These are phyloP conservation scores for Eimeria sp. DNA, from an alignment of 169 alveolate genomes.

Conservation along the genomic window DNA sequence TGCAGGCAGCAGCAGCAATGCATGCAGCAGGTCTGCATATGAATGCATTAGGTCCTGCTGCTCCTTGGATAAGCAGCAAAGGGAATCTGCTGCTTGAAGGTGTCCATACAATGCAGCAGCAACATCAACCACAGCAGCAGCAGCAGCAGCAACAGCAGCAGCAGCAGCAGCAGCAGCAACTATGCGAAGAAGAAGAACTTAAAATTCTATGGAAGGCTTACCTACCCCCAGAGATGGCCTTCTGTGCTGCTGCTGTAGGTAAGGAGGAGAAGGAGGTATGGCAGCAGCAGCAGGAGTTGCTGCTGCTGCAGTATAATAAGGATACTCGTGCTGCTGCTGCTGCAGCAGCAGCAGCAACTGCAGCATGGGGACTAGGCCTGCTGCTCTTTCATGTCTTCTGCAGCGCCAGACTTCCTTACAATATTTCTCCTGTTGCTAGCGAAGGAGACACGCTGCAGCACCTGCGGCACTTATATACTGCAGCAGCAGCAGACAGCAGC, in stretches of 20 bases:
- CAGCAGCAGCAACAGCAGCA: too few relatives aligned
- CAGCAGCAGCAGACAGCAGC: neutral
- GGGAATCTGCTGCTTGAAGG: slow-evolving; percentile 55
- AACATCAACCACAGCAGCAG: slow-evolving; percentile 9
- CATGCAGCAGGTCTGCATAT: slow-evolving; percentile 31
- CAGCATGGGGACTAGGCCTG: slow-evolving; percentile 57
- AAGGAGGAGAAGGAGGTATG: slow-evolving; percentile 15
- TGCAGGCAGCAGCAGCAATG: slow-evolving; percentile 56
- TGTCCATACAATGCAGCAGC: slow-evolving; percentile 13
- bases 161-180: too few relatives aligned
- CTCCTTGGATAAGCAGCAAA: slow-evolving; percentile 31
- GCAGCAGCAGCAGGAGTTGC: slow-evolving; percentile 45
- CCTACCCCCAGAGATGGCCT: slow-evolving; percentile 46
- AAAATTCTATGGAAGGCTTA: slow-evolving; percentile 5
- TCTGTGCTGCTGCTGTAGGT: neutral
- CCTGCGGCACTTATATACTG: slow-evolving; percentile 1
- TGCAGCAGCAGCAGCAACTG: slow-evolving; percentile 15
- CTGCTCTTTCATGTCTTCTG: slow-evolving; percentile 44
- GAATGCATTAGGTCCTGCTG: slow-evolving; percentile 40
- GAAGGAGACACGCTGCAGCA: slow-evolving; percentile 29
- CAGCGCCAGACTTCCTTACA: slow-evolving; percentile 43
- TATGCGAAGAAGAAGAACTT: neutral
- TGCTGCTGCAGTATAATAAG: neutral
- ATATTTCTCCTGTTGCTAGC: slow-evolving; percentile 20
- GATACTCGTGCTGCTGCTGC: too few relatives aligned